Conservation (phyloP, 345 rosid genomes). For the Eucalyptus urophylla region DNA sequence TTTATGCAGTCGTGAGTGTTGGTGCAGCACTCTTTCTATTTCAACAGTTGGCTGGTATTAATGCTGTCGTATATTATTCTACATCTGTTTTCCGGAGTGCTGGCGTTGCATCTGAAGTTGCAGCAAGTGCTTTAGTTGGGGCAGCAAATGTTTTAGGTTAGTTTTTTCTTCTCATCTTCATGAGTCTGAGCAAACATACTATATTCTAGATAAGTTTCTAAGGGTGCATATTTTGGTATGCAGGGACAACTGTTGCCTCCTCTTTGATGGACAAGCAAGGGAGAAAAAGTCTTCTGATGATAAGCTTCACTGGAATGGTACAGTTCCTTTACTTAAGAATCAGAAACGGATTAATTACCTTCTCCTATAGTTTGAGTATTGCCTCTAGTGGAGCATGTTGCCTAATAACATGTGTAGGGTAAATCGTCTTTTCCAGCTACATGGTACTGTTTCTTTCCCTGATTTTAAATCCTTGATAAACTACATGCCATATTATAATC, state of each 20-base stretch:
- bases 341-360: neutral
- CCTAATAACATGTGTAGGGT: neutral
- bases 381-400: neutral
- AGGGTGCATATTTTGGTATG: neutral
- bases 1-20: conserved; percentile 84
- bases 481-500: neutral
- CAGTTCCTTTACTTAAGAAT: neutral
- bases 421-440: neutral
- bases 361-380: neutral
- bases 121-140: conserved; percentile 99
- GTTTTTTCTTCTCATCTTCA: neutral
- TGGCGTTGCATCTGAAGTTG: conserved; percentile 89
- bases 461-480: neutral
- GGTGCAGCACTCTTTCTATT: conserved; percentile 97
- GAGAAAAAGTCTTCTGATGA: conserved; percentile 82
- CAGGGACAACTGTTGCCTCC: conserved; percentile 95
- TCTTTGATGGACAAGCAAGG: conserved; percentile 98
- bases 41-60: conserved; percentile 98
- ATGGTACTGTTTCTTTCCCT: neutral
- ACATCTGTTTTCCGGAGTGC: conserved; percentile 92
- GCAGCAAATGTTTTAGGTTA: conserved; percentile 93
- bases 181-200: neutral
- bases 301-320: conserved; percentile 96
- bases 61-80: conserved; percentile 97
- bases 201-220: neutral